Evolutionary conservation across 208 protist genomes (phyloP).

Genomic region (Blechomonas ayalai): DNA sequence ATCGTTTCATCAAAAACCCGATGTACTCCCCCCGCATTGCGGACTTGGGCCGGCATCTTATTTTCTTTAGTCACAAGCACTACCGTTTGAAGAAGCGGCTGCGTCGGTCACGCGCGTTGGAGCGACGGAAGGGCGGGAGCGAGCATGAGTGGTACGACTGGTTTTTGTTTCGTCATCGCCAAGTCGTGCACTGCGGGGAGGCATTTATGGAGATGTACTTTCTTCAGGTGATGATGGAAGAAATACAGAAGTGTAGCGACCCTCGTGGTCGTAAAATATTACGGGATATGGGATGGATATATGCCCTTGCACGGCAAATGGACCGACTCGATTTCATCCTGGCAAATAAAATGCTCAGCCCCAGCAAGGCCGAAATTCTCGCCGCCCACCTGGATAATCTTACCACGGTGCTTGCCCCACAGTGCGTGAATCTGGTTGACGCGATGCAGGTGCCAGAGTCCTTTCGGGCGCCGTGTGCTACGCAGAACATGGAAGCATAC

Average conservation of each 20-base stretch:
- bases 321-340: conserved; percentile 76
- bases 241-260: conserved; percentile 67
- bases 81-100: conserved; percentile 67
- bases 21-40: conserved; percentile 84
- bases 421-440: conserved; percentile 79
- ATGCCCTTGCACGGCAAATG: conserved; percentile 63
- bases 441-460: conserved; percentile 58
- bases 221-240: conserved; percentile 74
- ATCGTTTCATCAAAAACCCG: conserved; percentile 82
- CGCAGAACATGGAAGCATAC: conserved; percentile 70
- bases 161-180: conserved; percentile 80
- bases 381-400: conserved; percentile 79
- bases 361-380: conserved; percentile 48
- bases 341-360: conserved; percentile 58
- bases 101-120: conserved; percentile 63
- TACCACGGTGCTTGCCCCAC: conserved; percentile 78
- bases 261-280: conserved; percentile 75
- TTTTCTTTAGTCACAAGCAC: conserved; percentile 89
- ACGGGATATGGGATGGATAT: conserved; percentile 86
- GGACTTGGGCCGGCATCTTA: conserved; percentile 78
- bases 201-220: conserved; percentile 85
- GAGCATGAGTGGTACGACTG: conserved; percentile 90
- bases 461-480: conserved; percentile 48
- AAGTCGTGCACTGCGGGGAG: conserved; percentile 85
- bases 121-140: conserved; percentile 69